Percentiles rank a stretch among this genome's conserved stretches.
Evolutionary conservation across 192 early-diverging fungal genomes (phyloP).

Genomic region (Linnemannia zychae): DNA sequence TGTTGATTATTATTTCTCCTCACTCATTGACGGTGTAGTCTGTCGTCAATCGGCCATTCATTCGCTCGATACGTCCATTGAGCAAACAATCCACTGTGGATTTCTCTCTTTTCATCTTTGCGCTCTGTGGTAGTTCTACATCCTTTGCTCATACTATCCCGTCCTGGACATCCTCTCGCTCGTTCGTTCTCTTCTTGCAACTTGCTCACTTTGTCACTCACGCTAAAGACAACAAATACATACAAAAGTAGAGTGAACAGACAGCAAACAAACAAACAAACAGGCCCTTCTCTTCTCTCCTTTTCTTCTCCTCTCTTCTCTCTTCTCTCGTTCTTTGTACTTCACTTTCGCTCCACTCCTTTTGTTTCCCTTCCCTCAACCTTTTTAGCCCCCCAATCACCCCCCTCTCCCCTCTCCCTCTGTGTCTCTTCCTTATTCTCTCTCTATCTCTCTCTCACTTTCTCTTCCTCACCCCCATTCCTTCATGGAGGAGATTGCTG

Average conservation of each 20-base stretch:
- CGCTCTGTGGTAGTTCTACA: neutral
- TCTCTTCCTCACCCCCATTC: neutral
- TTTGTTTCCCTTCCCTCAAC: neutral
- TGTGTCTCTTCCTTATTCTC: neutral
- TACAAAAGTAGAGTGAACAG: constrained; percentile 11
- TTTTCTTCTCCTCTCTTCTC: neutral
- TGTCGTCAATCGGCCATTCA: too few relatives aligned
- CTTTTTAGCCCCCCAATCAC: too few relatives aligned
- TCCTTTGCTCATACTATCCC: neutral
- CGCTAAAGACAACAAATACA: neutral
- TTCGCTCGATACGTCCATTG: too few relatives aligned
- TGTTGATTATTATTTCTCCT: too few relatives aligned
- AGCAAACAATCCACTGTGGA: neutral
- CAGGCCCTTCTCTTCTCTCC: neutral
- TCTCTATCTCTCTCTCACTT: neutral
- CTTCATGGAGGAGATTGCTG: constrained; percentile 30
- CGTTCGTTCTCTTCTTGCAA: too few relatives aligned
- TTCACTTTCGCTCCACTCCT: neutral
- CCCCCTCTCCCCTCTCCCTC: neutral
- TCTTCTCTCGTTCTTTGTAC: neutral
- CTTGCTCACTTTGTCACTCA: neutral
- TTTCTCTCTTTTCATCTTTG: neutral
- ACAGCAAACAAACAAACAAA: neutral
- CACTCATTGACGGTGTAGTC: too few relatives aligned
- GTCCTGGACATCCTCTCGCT: neutral